These are phyloP conservation scores for Candida insectalens DNA, from an alignment of 805 yeast genomes.

Conservation along the genomic window DNA sequence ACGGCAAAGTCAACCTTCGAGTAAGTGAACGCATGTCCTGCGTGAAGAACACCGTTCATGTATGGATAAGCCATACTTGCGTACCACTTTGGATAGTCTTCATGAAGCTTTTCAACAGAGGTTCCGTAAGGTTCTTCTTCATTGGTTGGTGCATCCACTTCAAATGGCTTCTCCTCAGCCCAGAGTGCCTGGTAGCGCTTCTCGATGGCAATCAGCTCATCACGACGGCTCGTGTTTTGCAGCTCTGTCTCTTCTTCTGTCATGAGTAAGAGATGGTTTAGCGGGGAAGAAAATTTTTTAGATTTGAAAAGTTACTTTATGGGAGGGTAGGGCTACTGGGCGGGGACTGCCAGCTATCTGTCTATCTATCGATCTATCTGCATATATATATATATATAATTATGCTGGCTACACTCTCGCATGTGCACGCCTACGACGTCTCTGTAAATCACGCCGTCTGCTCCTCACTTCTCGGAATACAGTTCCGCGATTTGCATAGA, in stretches of 20 bases:
- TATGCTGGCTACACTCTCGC: too few species aligned
- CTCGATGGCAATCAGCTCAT: conserved; percentile 81
- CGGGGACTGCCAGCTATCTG: not conserved
- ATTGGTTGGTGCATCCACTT: conserved; percentile 76
- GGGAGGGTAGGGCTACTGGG: not conserved
- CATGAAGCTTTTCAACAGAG: conserved; percentile 60
- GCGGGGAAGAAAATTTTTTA: too few species aligned
- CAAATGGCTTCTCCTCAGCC: conserved; percentile 80
- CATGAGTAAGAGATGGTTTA: too few species aligned
- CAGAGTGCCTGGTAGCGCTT: conserved; percentile 79
- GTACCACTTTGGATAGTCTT: conserved; percentile 76
- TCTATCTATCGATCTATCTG: too few species aligned
- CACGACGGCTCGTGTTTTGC: conserved; percentile 81
- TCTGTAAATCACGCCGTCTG: conserved; percentile 61
- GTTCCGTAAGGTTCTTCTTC: conserved; percentile 52
- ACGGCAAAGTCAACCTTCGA: conserved; percentile 88
- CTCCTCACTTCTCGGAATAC: conserved; percentile 68
- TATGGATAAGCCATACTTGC: conserved; percentile 97
- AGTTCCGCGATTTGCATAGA: conserved; percentile 77
- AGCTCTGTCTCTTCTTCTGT: conserved; percentile 8
- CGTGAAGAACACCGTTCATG: conserved; percentile 97
- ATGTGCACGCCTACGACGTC: too few species aligned
- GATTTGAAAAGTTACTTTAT: not conserved
- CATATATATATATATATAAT: too few species aligned
- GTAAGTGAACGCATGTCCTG: conserved; percentile 93